A percentile compares a stretch with the other conserved stretches of the same genome.
Evolutionary conservation across 2,329 filamentous ascomycete species (phyloP).

Genomic region (Biscogniauxia marginata): DNA sequence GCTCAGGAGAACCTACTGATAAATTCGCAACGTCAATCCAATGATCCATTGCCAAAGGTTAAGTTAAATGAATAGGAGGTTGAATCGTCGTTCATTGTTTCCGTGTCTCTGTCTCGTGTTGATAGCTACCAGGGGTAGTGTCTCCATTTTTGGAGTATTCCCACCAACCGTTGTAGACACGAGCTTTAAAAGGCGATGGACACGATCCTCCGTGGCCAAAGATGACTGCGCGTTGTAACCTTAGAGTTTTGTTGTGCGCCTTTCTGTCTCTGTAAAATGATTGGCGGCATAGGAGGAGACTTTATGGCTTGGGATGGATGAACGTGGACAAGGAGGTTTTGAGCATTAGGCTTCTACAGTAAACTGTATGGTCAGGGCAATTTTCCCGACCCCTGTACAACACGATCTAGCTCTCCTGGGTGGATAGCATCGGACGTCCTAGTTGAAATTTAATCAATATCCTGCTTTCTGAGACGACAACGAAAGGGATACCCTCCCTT

Average conservation of each 20-base stretch:
- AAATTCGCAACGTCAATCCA: too few species aligned
- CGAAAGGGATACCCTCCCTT: not conserved
- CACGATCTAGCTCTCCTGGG: too few species aligned
- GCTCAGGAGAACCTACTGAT: constrained; percentile 38
- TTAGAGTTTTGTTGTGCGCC: not conserved
- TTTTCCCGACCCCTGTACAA: too few species aligned
- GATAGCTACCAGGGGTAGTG: not conserved
- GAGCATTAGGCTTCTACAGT: too few species aligned
- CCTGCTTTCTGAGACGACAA: not conserved
- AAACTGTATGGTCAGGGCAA: too few species aligned
- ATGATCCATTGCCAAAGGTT: not conserved
- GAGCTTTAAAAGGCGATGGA: constrained; percentile 5
- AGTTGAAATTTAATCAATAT: not conserved
- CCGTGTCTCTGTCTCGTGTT: not conserved
- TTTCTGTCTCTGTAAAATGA: too few species aligned
- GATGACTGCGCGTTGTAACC: constrained; percentile 6
- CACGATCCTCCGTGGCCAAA: constrained; percentile 11
- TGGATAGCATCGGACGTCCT: too few species aligned
- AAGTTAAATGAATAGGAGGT: not conserved
- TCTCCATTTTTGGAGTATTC: constrained; percentile 6
- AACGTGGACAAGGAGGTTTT: too few species aligned
- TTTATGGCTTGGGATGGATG: too few species aligned
- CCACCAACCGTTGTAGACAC: constrained; percentile 16
- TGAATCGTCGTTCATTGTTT: not conserved
- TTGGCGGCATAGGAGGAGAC: too few species aligned